These are phyloP conservation scores for Ustilago cynodontis DNA, from an alignment of 1,284 basidiomycete genomes.

Conservation along the genomic window DNA sequence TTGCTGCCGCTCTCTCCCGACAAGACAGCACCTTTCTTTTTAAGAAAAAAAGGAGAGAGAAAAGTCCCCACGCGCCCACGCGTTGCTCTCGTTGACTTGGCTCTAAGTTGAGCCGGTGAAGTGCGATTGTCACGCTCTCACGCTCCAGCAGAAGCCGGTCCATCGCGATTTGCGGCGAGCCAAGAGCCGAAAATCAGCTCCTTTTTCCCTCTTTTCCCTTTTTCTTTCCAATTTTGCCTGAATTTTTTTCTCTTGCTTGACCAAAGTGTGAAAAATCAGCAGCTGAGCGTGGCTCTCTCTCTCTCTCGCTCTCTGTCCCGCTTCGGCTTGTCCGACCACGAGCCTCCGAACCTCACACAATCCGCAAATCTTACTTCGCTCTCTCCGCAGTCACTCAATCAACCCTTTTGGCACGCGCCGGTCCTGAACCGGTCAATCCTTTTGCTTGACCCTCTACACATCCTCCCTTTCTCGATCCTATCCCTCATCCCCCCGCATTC, in stretches of 20 bases:
- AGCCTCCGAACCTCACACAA: slow-evolving; percentile 14
- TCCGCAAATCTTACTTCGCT: slow-evolving; percentile 29
- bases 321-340: slow-evolving; percentile 10
- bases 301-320: too few relatives aligned
- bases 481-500: background rate
- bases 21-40: background rate
- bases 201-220: background rate
- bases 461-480: background rate
- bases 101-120: slow-evolving; percentile 20
- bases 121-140: slow-evolving; percentile 10
- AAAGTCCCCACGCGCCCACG: slow-evolving; percentile 1
- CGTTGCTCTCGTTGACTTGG: background rate
- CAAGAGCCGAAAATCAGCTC: background rate
- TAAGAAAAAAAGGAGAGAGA: background rate
- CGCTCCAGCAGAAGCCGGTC: background rate
- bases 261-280: background rate
- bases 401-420: slow-evolving; percentile 13
- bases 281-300: slow-evolving; percentile 3
- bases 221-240: slow-evolving; percentile 4
- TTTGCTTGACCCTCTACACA: background rate
- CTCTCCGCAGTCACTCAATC: slow-evolving; percentile 10
- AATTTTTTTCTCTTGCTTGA: slow-evolving; percentile 6
- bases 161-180: background rate
- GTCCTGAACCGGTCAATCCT: slow-evolving; percentile 18
- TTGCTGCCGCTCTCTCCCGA: background rate